Evolutionary conservation across 2,329 filamentous ascomycete species (phyloP).

Genomic region (Phialophora tarda): DNA sequence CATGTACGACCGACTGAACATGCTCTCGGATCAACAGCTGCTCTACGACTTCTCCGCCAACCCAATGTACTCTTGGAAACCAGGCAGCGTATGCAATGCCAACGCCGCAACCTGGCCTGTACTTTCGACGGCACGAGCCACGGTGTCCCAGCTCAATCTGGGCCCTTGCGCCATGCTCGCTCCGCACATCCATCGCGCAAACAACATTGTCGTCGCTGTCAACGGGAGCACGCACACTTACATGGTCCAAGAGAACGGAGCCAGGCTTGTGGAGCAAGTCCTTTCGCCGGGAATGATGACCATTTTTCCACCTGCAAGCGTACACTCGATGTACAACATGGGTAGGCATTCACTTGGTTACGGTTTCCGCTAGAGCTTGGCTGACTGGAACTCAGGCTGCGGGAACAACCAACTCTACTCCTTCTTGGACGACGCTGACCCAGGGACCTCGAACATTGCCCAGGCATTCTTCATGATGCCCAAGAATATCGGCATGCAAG

Average conservation of each 20-base stretch:
- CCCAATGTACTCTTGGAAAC: conserved; percentile 27
- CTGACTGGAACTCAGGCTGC: conserved; percentile 45
- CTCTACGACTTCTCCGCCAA: conserved; percentile 55
- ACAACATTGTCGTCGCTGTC: conserved; percentile 52
- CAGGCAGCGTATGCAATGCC: conserved; percentile 34
- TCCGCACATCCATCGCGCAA: conserved; percentile 53
- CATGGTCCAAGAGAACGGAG: conserved; percentile 57
- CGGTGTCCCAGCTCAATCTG: conserved; percentile 50
- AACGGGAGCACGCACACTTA: conserved; percentile 53
- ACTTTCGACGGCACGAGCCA: conserved; percentile 50
- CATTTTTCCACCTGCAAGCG: conserved; percentile 53
- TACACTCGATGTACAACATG: conserved; percentile 56
- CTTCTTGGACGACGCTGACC: conserved; percentile 52
- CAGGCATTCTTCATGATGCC: conserved; percentile 50
- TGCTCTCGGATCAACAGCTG: conserved; percentile 54
- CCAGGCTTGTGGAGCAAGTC: conserved; percentile 45
- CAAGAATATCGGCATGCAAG: conserved; percentile 49
- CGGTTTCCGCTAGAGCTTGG: background rate
- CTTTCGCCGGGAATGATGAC: conserved; percentile 52
- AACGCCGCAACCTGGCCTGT: conserved; percentile 54
- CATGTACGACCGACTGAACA: conserved; percentile 52
- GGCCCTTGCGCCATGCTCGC: conserved; percentile 56
- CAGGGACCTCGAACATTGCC: conserved; percentile 53
- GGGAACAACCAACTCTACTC: conserved; percentile 53
- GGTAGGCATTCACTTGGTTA: conserved; percentile 36